phyloP scores from a whole-genome alignment of 2,329 filamentous ascomycete species.

The Leptodontidium sp. region DNA sequence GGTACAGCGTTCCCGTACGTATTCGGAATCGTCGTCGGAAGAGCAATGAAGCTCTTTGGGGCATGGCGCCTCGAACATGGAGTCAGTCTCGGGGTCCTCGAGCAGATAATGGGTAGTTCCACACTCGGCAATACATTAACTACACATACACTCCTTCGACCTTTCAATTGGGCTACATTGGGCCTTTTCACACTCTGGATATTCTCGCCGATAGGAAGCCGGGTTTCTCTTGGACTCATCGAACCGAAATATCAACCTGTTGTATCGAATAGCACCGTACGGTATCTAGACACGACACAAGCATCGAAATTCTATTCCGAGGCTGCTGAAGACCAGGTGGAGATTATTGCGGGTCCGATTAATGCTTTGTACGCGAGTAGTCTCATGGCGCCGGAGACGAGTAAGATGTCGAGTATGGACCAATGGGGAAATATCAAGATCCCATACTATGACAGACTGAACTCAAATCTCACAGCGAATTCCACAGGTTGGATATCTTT shows the following conservation, averaged over 20 bases:
- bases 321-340: neutral
- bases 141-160: slow-evolving; percentile 13
- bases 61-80: slow-evolving; percentile 27
- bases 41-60: slow-evolving; percentile 23
- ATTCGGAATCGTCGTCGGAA: slow-evolving; percentile 31
- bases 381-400: slow-evolving; percentile 10
- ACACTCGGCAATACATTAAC: neutral
- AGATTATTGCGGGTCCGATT: neutral
- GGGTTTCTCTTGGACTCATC: slow-evolving; percentile 16
- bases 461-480: neutral
- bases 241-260: neutral
- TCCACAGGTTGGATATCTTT: neutral
- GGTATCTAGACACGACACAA: slow-evolving; percentile 10
- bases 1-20: slow-evolving; percentile 18
- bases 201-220: slow-evolving; percentile 34
- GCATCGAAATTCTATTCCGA: slow-evolving; percentile 6
- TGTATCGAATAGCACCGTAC: neutral
- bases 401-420: slow-evolving; percentile 20
- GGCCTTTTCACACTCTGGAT: slow-evolving; percentile 30
- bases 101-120: slow-evolving; percentile 34
- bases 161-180: slow-evolving; percentile 24
- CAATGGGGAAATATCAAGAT: slow-evolving; percentile 25
- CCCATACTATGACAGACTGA: slow-evolving; percentile 15
- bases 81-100: slow-evolving; percentile 20
- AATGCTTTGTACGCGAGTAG: neutral